Evolutionary conservation across 148 eudicot genomes (phyloP), one percentile per base, ranked within the genome.

Genomic region (Pharnaceum exiguum): DNA sequence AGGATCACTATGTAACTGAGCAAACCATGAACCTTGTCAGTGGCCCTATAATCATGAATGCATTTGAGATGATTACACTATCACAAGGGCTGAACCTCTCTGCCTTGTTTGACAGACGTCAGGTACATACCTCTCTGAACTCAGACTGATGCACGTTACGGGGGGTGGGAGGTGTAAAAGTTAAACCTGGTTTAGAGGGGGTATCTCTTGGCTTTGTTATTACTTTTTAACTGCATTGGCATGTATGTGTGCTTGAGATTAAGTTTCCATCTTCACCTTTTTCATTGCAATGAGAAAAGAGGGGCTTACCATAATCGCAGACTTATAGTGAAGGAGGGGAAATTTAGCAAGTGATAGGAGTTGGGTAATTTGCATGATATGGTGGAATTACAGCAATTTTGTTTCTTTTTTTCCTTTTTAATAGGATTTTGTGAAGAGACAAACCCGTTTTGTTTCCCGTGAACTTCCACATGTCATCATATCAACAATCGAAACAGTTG

Each of bases 61-160:
- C 99, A 22, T 94, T 94, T 79, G 99, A 94, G 82, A 89, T 94
- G 99, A 89, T 94, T 52, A 94, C 96, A 40, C 75, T 94, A 42
- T 94, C 99, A 46, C 96, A 94, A 69, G 99, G 99, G 56, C 67
- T 94, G 62, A 89, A 94, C 63, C 78, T 94, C 63, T 86, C 99
- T 47, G 95, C 95, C 62, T 73, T 94, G 76, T 94, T 94, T 68
- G 99, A 94, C 71, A 78, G 96, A 74, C 79, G 81, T 18, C 96
- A 89, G 99, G 96, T 94, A 84, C 65, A 46, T 17, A 33, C 12
- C 22, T 62, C 25, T 31, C 22, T 31, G 5, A 33, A 50, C 29
- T 26, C 17, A 47, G 16, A n/a, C 25, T 2, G 6, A 7, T 56
- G 4, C n/a, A 4, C 17, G 43, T 8, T 39, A 2, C 24, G 10